These are phyloP conservation scores for Diphasiastrum complanatum DNA, from an alignment of 83 land plant genomes.

Conservation along the genomic window DNA sequence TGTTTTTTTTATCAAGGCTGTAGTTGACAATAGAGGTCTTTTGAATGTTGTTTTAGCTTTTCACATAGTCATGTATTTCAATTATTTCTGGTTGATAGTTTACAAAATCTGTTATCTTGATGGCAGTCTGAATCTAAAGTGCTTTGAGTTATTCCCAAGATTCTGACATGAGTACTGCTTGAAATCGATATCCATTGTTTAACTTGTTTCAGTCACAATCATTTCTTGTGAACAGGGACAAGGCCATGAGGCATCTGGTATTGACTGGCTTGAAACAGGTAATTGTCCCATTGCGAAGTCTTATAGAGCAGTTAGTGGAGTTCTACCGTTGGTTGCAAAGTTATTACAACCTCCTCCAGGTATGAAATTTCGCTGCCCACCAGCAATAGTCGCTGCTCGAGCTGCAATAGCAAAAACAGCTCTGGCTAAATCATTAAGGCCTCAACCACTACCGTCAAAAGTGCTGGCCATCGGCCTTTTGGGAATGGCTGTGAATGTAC, in stretches of 20 bases:
- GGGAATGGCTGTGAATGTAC: slow-evolving; percentile 93
- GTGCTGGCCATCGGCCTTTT: slow-evolving; percentile 69
- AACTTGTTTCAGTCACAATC: too few species aligned
- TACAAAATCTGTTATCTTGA: too few species aligned
- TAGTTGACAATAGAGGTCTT: too few species aligned
- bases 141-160: too few species aligned
- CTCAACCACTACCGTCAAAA: slow-evolving; percentile 76
- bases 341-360: slow-evolving; percentile 68
- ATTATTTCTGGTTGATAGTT: too few species aligned
- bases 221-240: too few species aligned
- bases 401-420: slow-evolving; percentile 80
- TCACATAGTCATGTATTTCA: too few species aligned
- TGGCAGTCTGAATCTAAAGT: too few species aligned
- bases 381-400: slow-evolving; percentile 83
- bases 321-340: slow-evolving; percentile 80
- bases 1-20: too few species aligned
- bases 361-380: slow-evolving; percentile 70
- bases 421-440: slow-evolving; percentile 69
- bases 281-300: slow-evolving; percentile 97
- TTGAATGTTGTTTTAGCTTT: too few species aligned
- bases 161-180: too few species aligned
- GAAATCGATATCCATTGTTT: too few species aligned
- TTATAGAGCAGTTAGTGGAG: slow-evolving; percentile 72
- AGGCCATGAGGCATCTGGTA: slow-evolving; percentile 56
- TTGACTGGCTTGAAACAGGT: slow-evolving; percentile 88